Base-by-base conservation (phyloP, 31 red algal genomes). In the Endocladia muricata region DNA sequence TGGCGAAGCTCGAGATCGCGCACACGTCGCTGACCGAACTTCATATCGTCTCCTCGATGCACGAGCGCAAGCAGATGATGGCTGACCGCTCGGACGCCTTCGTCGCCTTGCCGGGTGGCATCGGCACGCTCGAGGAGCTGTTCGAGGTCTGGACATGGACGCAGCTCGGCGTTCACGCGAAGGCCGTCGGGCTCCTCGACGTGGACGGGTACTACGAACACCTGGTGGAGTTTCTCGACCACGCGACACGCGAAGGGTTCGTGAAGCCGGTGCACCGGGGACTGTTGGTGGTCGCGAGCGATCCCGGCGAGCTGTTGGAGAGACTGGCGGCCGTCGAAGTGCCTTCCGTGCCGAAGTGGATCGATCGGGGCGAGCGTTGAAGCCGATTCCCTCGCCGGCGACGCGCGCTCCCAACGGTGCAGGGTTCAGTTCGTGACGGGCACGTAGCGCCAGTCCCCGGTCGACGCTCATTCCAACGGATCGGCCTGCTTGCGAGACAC, bases 51-150 rank as follows among this genome's bases (percentile, higher is more conserved):
- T 2, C 29, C 19, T 38, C 67, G 33, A 88, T 88, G 83, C 4
- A 8, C 40, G 66, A 70, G 33, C 83, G 83, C 35, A 88, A 88
- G 55, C 38, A 30, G 2, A 75, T 62, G 1, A 73, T 88, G 2
- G 62, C 26, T 51, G 79, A 15, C 34, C 23, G 35, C 2, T 30
- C 69, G 25, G 83, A 73, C 4, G 83, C 59, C 7, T 84, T 78
- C 51, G 42, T 88, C 17, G 77, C 78, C 8, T 60, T 88, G 19
- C 75, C 83, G 4, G 83, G 83, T 0, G 83, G 83, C 26, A 38
- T 88, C 25, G 83, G 83, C 2, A 88, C 83, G 37, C 38, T 88
- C 2, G 83, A 88, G 38, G 83, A 88, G 37, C 69, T 84, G 60
- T 34, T 37, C 47, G 83, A 88, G 61, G 63, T 70, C 11, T 36